These are phyloP conservation scores for Sugiyamaella grinbergsii DNA, from an alignment of 1,139 yeast species.

Conservation along the genomic window DNA sequence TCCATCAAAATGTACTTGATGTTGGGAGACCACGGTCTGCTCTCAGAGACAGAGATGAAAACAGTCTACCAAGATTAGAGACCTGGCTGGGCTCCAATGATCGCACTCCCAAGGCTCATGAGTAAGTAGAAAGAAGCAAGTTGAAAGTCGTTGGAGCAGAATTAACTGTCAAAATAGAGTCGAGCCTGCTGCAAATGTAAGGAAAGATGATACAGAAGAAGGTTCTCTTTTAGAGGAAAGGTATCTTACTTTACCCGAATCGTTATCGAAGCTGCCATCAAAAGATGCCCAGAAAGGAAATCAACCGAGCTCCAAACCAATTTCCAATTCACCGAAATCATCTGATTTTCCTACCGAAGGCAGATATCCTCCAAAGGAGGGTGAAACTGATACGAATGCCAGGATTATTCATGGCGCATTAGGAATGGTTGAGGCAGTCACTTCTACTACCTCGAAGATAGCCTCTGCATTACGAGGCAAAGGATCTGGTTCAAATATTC, in stretches of 20 bases:
- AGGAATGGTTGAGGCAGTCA: slow-evolving; percentile 11
- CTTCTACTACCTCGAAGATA: slow-evolving; percentile 12
- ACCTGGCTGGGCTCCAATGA: background rate
- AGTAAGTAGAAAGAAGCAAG: slow-evolving; percentile 10
- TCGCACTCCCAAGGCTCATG: background rate
- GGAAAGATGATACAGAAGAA: background rate
- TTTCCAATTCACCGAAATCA: background rate
- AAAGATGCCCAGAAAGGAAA: background rate
- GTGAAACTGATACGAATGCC: background rate
- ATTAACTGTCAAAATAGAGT: background rate
- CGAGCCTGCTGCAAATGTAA: background rate
- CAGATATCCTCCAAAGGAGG: background rate
- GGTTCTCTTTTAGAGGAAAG: background rate
- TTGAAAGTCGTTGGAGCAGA: too few species aligned
- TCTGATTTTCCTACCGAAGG: background rate
- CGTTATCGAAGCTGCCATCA: background rate
- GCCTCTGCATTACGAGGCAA: slow-evolving; percentile 11
- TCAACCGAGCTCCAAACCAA: background rate
- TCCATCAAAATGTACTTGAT: background rate
- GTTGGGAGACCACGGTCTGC: slow-evolving; percentile 3
- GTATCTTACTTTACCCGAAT: too few species aligned
- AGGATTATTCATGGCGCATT: slow-evolving; percentile 3
- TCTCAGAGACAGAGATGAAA: slow-evolving; percentile 12
- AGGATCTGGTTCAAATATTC: background rate
- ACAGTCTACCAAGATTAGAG: slow-evolving; percentile 12